A percentile compares a stretch with the other conserved stretches of the same genome.
Conservation (phyloP, 2,329 filamentous ascomycete species). For the Zalaria sp. region DNA sequence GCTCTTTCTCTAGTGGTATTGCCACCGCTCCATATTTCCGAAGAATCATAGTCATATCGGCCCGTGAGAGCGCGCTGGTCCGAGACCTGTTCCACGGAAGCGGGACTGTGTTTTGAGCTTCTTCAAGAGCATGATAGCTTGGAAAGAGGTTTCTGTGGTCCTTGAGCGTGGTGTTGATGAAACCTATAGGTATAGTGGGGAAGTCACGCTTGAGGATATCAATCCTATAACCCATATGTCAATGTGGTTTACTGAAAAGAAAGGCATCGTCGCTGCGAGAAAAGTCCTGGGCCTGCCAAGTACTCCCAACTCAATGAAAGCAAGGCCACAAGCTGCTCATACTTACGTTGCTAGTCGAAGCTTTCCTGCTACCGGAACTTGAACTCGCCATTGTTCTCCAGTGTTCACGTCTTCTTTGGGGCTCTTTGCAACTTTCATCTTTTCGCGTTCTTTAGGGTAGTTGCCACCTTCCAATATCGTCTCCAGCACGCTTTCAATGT, state of each 20-base stretch:
- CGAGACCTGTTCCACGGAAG: conserved; percentile 2
- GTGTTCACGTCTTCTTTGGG: too few relatives aligned
- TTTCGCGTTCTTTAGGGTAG: conserved; percentile 17
- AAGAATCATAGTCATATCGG: conserved; percentile 1
- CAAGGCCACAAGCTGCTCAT: too few relatives aligned
- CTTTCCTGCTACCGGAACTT: too few relatives aligned
- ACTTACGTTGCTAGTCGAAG: too few relatives aligned
- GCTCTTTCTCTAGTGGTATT: conserved; percentile 15
- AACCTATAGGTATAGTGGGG: conserved; percentile 19
- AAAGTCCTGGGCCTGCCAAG: too few relatives aligned
- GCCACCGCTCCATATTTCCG: not conserved
- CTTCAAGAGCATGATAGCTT: conserved; percentile 21
- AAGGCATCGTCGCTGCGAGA: too few relatives aligned
- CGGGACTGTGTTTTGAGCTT: not conserved
- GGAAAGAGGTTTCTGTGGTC: conserved; percentile 22
- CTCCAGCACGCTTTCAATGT: conserved; percentile 11
- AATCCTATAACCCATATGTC: not conserved
- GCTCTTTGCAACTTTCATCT: conserved; percentile 1
- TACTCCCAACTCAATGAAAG: too few relatives aligned
- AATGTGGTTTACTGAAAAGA: not conserved
- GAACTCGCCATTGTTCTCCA: too few relatives aligned
- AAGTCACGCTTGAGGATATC: conserved; percentile 27
- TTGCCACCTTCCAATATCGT: conserved; percentile 10
- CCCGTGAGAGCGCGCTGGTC: not conserved
- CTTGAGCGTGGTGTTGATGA: conserved; percentile 18